Percentiles rank a stretch among this genome's conserved stretches.
These are phyloP conservation scores for Elaeis oleifera DNA, from an alignment of 202 grass and related monocot genomes.

Conservation along the genomic window DNA sequence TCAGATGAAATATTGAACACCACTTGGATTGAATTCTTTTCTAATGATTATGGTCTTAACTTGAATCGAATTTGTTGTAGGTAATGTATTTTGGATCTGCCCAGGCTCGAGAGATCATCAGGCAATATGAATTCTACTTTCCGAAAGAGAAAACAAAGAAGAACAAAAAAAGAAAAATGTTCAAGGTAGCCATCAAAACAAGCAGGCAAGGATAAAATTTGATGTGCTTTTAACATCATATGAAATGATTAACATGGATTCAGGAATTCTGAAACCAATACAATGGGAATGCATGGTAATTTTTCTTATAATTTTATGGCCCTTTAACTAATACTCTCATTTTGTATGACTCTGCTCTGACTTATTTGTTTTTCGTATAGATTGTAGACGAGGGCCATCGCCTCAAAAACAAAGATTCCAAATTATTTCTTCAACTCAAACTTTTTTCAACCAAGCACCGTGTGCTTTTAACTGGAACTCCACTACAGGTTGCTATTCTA, in stretches of 20 bases:
- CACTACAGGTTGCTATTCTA: conserved; percentile 51
- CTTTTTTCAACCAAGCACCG: conserved; percentile 86
- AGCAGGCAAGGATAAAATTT: conserved; percentile 88
- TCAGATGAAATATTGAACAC: background rate
- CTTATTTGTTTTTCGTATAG: conserved; percentile 25
- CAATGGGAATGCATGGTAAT: conserved; percentile 98
- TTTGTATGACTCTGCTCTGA: conserved; percentile 21
- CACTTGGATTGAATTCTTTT: background rate
- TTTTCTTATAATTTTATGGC: background rate
- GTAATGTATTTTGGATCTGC: conserved; percentile 88
- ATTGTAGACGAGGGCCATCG: conserved; percentile 98
- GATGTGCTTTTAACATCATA: conserved; percentile 98
- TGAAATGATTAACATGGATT: conserved; percentile 99
- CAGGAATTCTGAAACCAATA: conserved; percentile 71
- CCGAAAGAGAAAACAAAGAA: conserved; percentile 58
- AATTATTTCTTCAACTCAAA: conserved; percentile 86
- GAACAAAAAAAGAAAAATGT: conserved; percentile 50
- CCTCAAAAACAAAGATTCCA: conserved; percentile 98
- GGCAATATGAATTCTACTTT: conserved; percentile 84
- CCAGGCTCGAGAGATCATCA: conserved; percentile 68
- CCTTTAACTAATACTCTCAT: background rate
- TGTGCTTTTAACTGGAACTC: conserved; percentile 95
- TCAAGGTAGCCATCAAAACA: conserved; percentile 53
- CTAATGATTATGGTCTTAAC: conserved; percentile 5
- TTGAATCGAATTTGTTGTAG: conserved; percentile 35